These are phyloP conservation scores for Colletotrichum tropicicola DNA, from an alignment of 2,329 filamentous ascomycete genomes.

Conservation along the genomic window DNA sequence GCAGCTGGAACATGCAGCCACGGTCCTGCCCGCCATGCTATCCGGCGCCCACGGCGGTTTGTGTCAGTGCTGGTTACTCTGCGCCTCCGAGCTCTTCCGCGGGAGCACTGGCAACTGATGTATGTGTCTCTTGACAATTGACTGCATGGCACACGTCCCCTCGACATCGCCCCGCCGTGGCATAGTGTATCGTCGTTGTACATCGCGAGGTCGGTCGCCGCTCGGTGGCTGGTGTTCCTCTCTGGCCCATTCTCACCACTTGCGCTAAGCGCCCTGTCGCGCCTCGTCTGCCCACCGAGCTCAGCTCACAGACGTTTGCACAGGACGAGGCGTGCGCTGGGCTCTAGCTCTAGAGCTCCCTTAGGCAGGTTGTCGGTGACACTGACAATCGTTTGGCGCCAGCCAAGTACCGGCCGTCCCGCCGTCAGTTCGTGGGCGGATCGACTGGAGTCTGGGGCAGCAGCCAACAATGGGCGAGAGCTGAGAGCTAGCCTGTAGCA, in stretches of 20 bases:
- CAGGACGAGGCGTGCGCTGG: constrained; percentile 12
- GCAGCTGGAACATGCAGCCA: not conserved
- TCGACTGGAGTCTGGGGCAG: constrained; percentile 1
- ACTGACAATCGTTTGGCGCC: constrained; percentile 7
- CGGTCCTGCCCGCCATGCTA: not conserved
- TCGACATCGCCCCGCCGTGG: too few relatives aligned
- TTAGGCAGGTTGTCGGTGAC: not conserved
- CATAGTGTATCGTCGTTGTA: not conserved
- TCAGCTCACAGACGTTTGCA: constrained; percentile 8
- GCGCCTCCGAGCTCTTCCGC: too few relatives aligned
- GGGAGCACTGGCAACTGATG: too few relatives aligned
- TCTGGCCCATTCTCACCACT: not conserved
- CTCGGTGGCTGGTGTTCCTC: not conserved
- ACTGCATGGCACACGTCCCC: too few relatives aligned
- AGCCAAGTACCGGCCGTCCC: constrained; percentile 17
- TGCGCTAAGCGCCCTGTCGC: not conserved
- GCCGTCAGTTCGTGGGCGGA: constrained; percentile 9
- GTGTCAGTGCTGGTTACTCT: not conserved
- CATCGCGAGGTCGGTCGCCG: not conserved
- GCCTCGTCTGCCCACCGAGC: not conserved
- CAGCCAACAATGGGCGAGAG: not conserved
- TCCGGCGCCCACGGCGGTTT: not conserved
- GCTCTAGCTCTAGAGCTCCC: not conserved
- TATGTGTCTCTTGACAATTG: not conserved
- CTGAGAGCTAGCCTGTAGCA: not conserved